A percentile compares a stretch with the other conserved stretches of the same genome.
Conservation (phyloP, 2,329 filamentous ascomycete genomes). For the Pleomassaria siparia region DNA sequence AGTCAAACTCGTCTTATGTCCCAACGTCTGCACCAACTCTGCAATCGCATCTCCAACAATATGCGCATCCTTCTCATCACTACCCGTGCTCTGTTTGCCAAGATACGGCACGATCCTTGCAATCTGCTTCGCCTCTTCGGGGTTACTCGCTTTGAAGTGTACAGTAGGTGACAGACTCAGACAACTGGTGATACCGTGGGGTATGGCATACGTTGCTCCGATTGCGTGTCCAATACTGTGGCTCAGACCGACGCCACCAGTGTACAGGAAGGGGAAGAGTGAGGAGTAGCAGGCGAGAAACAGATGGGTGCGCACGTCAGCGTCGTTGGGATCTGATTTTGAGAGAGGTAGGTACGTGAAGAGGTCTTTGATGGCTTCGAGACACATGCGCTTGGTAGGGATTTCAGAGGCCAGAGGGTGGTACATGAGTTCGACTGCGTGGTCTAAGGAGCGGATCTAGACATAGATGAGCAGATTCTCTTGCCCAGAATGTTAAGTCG, state of each 20-base stretch:
- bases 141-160: conserved; percentile 52
- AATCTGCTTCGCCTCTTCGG: conserved; percentile 51
- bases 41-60: conserved; percentile 50
- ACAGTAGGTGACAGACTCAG: conserved; percentile 57
- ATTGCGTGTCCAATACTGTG: conserved; percentile 55
- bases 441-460: conserved; percentile 55
- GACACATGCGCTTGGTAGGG: conserved; percentile 47
- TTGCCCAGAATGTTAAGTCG: neutral
- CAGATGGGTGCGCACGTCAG: conserved; percentile 54
- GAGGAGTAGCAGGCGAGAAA: conserved; percentile 57
- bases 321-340: conserved; percentile 49
- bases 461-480: conserved; percentile 7
- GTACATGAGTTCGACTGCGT: conserved; percentile 58
- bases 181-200: conserved; percentile 58
- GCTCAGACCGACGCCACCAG: conserved; percentile 53
- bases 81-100: conserved; percentile 44
- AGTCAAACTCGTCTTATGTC: conserved; percentile 39
- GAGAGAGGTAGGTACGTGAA: conserved; percentile 56
- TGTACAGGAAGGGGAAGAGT: conserved; percentile 51
- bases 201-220: conserved; percentile 58
- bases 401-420: conserved; percentile 56
- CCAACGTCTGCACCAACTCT: conserved; percentile 49
- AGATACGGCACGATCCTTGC: conserved; percentile 51
- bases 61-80: conserved; percentile 47
- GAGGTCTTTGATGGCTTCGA: conserved; percentile 52